Evolutionary conservation across 2,329 filamentous ascomycete species (phyloP), one percentile per base, ranked within the genome.

Genomic region (Colletotrichum acutatum): DNA sequence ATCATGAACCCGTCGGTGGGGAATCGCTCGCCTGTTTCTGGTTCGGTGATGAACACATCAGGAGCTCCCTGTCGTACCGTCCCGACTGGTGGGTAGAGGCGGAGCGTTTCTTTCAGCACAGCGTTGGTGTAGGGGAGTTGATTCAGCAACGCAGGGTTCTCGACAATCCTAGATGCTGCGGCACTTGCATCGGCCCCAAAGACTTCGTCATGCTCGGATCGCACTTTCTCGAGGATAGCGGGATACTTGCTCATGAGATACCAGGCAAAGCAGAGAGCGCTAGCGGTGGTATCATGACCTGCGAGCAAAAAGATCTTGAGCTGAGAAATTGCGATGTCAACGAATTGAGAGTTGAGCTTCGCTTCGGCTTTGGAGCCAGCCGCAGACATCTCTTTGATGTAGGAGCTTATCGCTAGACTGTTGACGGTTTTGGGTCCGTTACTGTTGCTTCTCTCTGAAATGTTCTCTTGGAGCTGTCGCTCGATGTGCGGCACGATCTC

Each of bases 41-140:
- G 83, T 54, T 88, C 78, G 42, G 80, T 82, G 64, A 84, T 78
- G 49, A 82, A 82, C 76, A 84, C 81, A 14, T 80, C 82, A 5
- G 69, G 68, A 16, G 74, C 61, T 7, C 82, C 82, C 19, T 71
- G 61, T 24, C 87, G 83, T 28, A 85, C 81, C 2, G 83, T 84
- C 24, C 83, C 37, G 80, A 78, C 86, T 2, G 88, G 84, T 0
- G 88, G 86, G 75, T 85, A 88, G 42, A 90, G 76, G 5, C 89
- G 83, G 3, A 90, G 80, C 0, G 84, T 83, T 78, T 91, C 89
- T 71, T 87, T 87, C 73, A 89, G 83, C 8, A 89, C 83, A 30
- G 87, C 88, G 4, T 79, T 80, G 4, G 87, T 88, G 76, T 88
- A 90, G 0, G 84, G 82, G 26, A 90, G 82, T 53, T 84, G 81